These are phyloP conservation scores for Sclerotinia sclerotiorum DNA, from an alignment of 2,329 filamentous ascomycete genomes.

Conservation along the genomic window DNA sequence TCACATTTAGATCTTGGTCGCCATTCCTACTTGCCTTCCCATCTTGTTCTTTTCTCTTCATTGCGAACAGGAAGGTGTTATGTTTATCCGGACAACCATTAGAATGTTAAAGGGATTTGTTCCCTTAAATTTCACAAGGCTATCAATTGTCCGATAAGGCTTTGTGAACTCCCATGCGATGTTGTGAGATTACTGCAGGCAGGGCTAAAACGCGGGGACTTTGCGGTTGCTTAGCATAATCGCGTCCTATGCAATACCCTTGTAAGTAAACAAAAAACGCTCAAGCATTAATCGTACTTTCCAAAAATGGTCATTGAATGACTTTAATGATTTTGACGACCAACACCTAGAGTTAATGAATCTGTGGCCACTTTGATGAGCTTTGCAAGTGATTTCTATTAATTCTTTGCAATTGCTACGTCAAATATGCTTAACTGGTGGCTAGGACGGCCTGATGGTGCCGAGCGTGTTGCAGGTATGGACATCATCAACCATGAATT, in stretches of 20 bases:
- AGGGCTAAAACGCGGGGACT: slow-evolving; percentile 4
- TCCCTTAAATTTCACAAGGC: not conserved
- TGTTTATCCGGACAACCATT: slow-evolving; percentile 1
- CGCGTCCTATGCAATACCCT: slow-evolving; percentile 1
- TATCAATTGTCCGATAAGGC: not conserved
- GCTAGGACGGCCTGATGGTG: slow-evolving; percentile 32
- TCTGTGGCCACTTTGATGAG: not conserved
- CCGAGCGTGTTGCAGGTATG: slow-evolving; percentile 36
- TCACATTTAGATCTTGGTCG: slow-evolving; percentile 24
- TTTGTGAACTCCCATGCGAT: not conserved
- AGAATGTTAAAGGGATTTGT: not conserved
- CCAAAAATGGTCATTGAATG: not conserved
- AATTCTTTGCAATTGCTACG: slow-evolving; percentile 1
- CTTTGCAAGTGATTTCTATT: not conserved
- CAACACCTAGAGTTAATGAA: not conserved
- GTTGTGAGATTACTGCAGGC: not conserved
- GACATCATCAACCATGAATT: not conserved
- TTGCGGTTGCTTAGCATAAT: not conserved
- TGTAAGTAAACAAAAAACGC: slow-evolving; percentile 24
- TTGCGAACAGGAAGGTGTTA: slow-evolving; percentile 16
- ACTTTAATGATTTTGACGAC: not conserved
- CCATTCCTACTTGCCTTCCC: slow-evolving; percentile 21
- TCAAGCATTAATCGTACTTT: slow-evolving; percentile 8
- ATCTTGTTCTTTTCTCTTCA: slow-evolving; percentile 32
- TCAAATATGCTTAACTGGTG: slow-evolving; percentile 40